Percentiles rank a stretch among this genome's conserved stretches.
Evolutionary conservation across 1,139 yeast species (phyloP).

Genomic region (Candida tunisiensis): DNA sequence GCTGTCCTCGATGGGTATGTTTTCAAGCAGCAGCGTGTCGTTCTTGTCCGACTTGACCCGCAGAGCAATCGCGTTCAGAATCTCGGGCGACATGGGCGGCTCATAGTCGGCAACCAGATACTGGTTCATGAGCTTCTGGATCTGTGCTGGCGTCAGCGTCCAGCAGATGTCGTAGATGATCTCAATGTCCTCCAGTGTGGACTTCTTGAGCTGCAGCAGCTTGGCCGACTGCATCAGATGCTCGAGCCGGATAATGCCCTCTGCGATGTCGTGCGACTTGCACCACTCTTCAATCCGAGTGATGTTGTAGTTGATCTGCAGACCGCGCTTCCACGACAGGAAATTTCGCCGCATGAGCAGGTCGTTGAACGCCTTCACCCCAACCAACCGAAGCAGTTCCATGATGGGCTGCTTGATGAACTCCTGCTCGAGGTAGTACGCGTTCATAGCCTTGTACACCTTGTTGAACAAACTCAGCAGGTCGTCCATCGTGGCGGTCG

Average conservation of each 20-base stretch:
- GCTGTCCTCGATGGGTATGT: conserved; percentile 40
- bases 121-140: conserved; percentile 80
- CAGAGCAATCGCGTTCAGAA: conserved; percentile 70
- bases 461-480: conserved; percentile 77
- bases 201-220: conserved; percentile 79
- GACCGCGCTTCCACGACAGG: conserved; percentile 94
- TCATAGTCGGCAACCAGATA: conserved; percentile 92
- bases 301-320: conserved; percentile 90
- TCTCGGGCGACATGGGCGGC: conserved; percentile 77
- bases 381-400: conserved; percentile 74
- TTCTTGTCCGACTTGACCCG: conserved; percentile 44
- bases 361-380: conserved; percentile 91
- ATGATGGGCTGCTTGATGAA: conserved; percentile 76
- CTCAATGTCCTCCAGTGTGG: conserved; percentile 79
- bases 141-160: conserved; percentile 84
- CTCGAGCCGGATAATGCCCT: conserved; percentile 74
- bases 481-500: conserved; percentile 88
- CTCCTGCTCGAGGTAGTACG: conserved; percentile 73
- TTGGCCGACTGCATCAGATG: conserved; percentile 92
- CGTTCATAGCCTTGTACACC: conserved; percentile 87
- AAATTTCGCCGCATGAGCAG: conserved; percentile 89
- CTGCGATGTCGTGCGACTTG: conserved; percentile 82
- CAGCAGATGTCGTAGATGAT: conserved; percentile 92
- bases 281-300: conserved; percentile 99
- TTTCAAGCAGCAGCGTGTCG: conserved; percentile 28